Evolutionary conservation across 2,329 filamentous ascomycete species (phyloP).

Genomic region (Aspergillus flavus): DNA sequence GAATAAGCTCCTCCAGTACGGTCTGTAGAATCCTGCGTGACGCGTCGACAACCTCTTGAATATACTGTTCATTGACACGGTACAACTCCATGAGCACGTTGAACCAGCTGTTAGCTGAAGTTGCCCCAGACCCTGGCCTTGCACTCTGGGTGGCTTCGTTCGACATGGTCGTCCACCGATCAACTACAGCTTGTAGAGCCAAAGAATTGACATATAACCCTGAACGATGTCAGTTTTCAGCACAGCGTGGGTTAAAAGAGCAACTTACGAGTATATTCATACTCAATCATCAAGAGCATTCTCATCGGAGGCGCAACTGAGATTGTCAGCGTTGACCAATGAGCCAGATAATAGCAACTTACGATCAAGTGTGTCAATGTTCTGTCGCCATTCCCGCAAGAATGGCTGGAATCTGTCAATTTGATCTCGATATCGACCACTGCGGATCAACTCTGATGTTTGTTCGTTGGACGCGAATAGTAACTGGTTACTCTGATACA

Average conservation of each 20-base stretch:
- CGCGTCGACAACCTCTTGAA: constrained; percentile 64
- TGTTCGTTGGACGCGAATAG: constrained; percentile 85
- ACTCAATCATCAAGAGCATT: constrained; percentile 88
- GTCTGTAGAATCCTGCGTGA: constrained; percentile 62
- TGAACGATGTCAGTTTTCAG: constrained; percentile 23
- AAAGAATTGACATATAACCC: constrained; percentile 87
- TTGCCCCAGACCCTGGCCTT: constrained; percentile 28
- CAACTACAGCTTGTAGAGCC: constrained; percentile 90
- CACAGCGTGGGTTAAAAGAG: neutral
- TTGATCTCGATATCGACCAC: constrained; percentile 77
- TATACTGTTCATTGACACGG: constrained; percentile 63
- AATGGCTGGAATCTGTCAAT: constrained; percentile 81
- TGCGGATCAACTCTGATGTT: constrained; percentile 86
- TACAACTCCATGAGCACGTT: constrained; percentile 50
- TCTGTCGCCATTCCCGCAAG: constrained; percentile 74
- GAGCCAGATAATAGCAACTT: constrained; percentile 19
- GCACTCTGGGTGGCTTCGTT: constrained; percentile 39
- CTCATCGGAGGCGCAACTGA: constrained; percentile 60
- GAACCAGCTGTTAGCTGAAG: constrained; percentile 39
- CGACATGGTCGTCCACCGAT: constrained; percentile 78
- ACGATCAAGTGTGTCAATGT: constrained; percentile 75
- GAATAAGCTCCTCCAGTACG: constrained; percentile 61
- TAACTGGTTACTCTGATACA: constrained; percentile 86
- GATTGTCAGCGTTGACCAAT: neutral
- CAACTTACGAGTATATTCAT: constrained; percentile 79